Evolutionary conservation across 352 stramenopile genomes (phyloP), one percentile per base, ranked within the genome.

Genomic region (Phytopythium chamaehyphon): DNA sequence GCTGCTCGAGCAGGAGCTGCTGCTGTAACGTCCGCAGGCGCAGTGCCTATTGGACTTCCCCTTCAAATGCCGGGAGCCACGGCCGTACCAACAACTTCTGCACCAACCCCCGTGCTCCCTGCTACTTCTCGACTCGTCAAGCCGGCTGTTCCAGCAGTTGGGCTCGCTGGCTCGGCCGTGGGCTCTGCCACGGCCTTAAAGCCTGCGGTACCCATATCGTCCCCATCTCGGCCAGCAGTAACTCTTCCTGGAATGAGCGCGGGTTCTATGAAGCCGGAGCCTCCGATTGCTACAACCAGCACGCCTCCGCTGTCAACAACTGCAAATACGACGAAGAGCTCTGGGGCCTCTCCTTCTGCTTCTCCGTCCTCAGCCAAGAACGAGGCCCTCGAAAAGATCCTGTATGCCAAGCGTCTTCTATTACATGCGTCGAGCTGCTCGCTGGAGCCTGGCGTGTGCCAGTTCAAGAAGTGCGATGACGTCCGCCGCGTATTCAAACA

Each of bases 391-490:
- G 84, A 90, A 52, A 94, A 90, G 49, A 93, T 94, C 37, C 66
- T 89, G 45, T 94, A 93, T 48, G 84, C 84, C 2, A 92, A 90
- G 36, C 73, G 86, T 28, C 71, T 95, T 15, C 36, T 95, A 11
- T 83, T 83, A 40, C 84, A 95, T 45, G 78, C 84, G 22, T 79
- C 81, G 0, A 85, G 69, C 3, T 95, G 84, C 51, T 68, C 60
- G 22, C 47, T 89, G 22, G 47, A 66, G 7, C 67, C 82, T 2
- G 78, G 82, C 8, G 45, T 81, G 23, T 95, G 84, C 45, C 74
- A 89, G 33, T 76, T 93, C n/a, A 93, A 90, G 45, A 89, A 91
- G 36, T 95, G 84, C 47, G 82, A 93, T 48, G 84, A 95, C 31
- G 82, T 95, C 22, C 76, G 83, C 6, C 82, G 80, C 2, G 80